These are phyloP conservation scores for Monilinia fructigena DNA, from an alignment of 2,329 filamentous ascomycete genomes.

Conservation along the genomic window DNA sequence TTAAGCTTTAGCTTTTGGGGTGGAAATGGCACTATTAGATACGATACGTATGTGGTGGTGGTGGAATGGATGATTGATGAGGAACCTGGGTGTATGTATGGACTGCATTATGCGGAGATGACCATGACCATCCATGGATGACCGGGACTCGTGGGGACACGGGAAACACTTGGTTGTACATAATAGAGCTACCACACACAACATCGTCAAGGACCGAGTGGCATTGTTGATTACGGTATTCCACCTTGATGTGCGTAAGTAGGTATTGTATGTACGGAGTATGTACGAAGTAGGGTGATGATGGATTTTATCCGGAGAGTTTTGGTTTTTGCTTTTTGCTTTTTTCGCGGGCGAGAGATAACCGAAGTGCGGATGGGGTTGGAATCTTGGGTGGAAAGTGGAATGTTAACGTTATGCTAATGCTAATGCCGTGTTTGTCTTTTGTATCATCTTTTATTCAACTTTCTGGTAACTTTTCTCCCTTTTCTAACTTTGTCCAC, in stretches of 20 bases:
- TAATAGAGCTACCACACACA: not conserved
- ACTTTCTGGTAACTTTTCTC: too few relatives aligned
- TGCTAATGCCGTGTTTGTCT: not conserved
- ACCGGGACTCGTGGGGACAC: conserved; percentile 20
- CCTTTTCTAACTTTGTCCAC: too few relatives aligned
- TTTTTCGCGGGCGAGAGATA: not conserved
- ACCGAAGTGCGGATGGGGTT: not conserved
- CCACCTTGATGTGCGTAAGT: not conserved
- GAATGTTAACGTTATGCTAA: too few relatives aligned
- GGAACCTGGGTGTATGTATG: conserved; percentile 7
- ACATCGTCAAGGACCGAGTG: not conserved
- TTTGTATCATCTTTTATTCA: too few relatives aligned
- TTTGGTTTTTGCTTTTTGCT: too few relatives aligned
- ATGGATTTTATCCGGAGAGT: too few relatives aligned
- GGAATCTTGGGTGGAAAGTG: too few relatives aligned
- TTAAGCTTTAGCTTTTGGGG: conserved; percentile 14
- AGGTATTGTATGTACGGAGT: not conserved
- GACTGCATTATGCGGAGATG: conserved; percentile 20
- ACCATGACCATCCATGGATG: not conserved
- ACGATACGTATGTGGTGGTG: conserved; percentile 5
- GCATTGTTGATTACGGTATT: not conserved
- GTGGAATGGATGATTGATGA: not conserved
- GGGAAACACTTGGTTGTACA: conserved; percentile 17
- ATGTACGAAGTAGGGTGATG: not conserved
- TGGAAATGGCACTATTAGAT: conserved; percentile 13